Conservation (phyloP, 2,329 filamentous ascomycete genomes). For the Emmonsiellopsis sp. region DNA sequence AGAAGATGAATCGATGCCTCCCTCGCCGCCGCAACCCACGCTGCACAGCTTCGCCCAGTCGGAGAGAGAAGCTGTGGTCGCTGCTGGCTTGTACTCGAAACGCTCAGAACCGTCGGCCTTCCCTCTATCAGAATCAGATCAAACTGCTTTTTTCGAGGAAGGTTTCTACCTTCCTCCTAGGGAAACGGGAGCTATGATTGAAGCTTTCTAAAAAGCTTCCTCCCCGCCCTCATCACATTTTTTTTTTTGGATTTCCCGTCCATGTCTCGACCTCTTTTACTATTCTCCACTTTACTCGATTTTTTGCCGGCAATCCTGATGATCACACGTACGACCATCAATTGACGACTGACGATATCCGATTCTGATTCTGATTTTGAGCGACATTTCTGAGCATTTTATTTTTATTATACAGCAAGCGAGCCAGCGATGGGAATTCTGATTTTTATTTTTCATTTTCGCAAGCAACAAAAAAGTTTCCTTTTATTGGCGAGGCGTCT, state of each 20-base stretch:
- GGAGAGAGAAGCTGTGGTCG: constrained; percentile 36
- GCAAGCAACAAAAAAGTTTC: too few relatives aligned
- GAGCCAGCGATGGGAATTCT: neutral
- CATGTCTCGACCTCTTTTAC: neutral
- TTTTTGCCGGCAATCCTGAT: neutral
- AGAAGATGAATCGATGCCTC: constrained; percentile 65
- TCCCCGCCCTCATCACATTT: neutral
- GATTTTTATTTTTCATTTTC: neutral
- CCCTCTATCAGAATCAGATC: constrained; percentile 24
- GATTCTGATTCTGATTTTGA: neutral
- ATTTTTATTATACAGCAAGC: neutral
- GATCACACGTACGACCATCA: too few relatives aligned
- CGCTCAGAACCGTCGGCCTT: constrained; percentile 12
- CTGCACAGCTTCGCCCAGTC: constrained; percentile 55
- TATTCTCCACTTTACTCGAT: neutral
- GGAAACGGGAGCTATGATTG: constrained; percentile 37
- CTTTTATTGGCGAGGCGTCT: too few relatives aligned
- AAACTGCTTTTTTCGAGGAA: constrained; percentile 37
- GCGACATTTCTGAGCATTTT: neutral
- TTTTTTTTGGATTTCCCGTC: neutral
- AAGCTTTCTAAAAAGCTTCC: constrained; percentile 34
- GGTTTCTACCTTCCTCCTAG: constrained; percentile 40
- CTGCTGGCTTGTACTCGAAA: constrained; percentile 31
- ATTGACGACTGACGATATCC: neutral
- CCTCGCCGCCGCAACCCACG: constrained; percentile 51